phyloP scores from a whole-genome alignment of 2,329 filamentous ascomycete species.

The Thielaviopsis ethacetica region DNA sequence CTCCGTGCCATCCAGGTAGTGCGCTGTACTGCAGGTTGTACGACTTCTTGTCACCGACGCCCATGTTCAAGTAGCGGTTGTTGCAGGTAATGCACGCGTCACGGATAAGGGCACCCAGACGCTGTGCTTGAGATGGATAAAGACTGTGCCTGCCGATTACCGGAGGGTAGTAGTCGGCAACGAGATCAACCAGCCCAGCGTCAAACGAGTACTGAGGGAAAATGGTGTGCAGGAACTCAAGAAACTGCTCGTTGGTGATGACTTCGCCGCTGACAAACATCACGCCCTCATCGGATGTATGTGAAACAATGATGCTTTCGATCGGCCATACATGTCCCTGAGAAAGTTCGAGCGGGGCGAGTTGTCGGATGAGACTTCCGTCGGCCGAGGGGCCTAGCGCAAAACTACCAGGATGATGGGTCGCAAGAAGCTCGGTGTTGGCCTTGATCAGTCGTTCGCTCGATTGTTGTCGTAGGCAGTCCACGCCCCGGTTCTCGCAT shows the following conservation, averaged over 20 bases:
- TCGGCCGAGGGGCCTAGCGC: slow-evolving; percentile 20
- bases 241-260: slow-evolving; percentile 20
- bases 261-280: slow-evolving; percentile 18
- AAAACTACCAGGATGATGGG: slow-evolving; percentile 17
- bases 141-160: slow-evolving; percentile 9
- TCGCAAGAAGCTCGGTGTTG: slow-evolving; percentile 17
- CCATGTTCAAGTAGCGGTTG: slow-evolving; percentile 22
- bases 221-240: slow-evolving; percentile 17
- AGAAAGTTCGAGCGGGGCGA: slow-evolving; percentile 18
- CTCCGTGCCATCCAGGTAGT: slow-evolving; percentile 23
- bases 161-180: slow-evolving; percentile 19
- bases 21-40: slow-evolving; percentile 27
- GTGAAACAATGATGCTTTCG: slow-evolving; percentile 18
- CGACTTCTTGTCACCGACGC: slow-evolving; percentile 19
- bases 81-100: slow-evolving; percentile 24
- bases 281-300: slow-evolving; percentile 18
- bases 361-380: slow-evolving; percentile 19
- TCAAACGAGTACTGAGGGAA: slow-evolving; percentile 20
- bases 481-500: slow-evolving; percentile 16
- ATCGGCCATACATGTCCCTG: slow-evolving; percentile 17
- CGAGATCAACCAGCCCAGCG: slow-evolving; percentile 16
- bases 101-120: slow-evolving; percentile 18
- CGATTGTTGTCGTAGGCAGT: slow-evolving; percentile 17
- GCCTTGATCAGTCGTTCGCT: slow-evolving; percentile 15
- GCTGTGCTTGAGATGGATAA: slow-evolving; percentile 17